Evolutionary conservation across 371 early-diverging fungal genomes (phyloP), one percentile per base, ranked within the genome.

Genomic region (Fennellomyces sp.): DNA sequence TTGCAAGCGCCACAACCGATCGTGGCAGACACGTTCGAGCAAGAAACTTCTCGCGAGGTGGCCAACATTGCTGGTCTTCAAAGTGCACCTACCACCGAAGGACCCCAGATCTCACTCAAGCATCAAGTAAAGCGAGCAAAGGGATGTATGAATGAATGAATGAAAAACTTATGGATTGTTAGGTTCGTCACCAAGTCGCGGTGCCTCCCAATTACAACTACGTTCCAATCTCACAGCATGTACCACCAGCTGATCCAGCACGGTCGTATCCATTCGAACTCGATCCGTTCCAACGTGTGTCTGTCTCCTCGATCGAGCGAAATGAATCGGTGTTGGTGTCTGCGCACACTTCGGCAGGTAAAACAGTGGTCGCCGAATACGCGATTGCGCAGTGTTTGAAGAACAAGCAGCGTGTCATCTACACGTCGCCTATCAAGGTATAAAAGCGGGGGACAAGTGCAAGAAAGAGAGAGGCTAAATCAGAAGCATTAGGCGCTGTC

Each of bases 291-390:
- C 99, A 99, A 70, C 85, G 91, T 56, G 91, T 95, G 4, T 85
- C 99, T 6, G 89, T 99, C 5, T 79, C 84, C 56, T 92, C 94
- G 35, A 96, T 99, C 47, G 94, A 99, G 65, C 84, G 98, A 45
- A 91, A 94, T 59, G 99, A 99, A 73, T 96, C 96, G 15, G 98
- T 99, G 1, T 74, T 99, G 49, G 99, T 99, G 1, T 88, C 95
- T 57, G 99, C 99, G 1, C 99, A 99, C 64, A 99, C 99, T 1
- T 94, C 94, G 23, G 99, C 99, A 15, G 99, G 99, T 60, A 99
- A 99, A 75, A 99, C 99, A 0, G 99, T 99, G 2, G 97, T 99
- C 3, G 99, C 99, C 19, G 99, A 99, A 76, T 99, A 99, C 77
- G 99, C 99, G 0, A 99, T 99, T 70, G 99, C 99, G 0, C 93